Conservation (phyloP, 768 basidiomycete genomes). For the Auricularia sp. region DNA sequence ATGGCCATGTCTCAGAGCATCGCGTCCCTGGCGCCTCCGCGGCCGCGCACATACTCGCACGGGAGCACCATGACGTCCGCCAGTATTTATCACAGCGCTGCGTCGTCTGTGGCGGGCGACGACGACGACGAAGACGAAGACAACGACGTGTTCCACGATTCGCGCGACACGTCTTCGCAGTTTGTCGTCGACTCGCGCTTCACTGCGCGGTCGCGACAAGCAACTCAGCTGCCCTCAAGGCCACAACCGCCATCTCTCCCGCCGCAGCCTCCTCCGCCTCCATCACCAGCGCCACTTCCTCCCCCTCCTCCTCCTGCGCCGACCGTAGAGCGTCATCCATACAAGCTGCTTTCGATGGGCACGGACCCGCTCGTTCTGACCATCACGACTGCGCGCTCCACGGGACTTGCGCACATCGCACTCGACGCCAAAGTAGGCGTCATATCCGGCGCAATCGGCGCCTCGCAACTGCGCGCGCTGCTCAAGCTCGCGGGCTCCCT, state of each 20-base stretch:
- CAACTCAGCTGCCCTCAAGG: not conserved
- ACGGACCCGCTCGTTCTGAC: not conserved
- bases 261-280: not conserved
- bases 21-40: conserved; percentile 38
- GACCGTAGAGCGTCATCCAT: not conserved
- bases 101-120: not conserved
- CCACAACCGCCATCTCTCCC: not conserved
- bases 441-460: conserved; percentile 45
- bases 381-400: not conserved
- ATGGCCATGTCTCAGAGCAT: conserved; percentile 70
- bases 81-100: conserved; percentile 53
- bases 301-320: not conserved
- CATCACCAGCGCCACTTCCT: too few species aligned
- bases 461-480: conserved; percentile 46
- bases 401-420: conserved; percentile 16
- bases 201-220: not conserved
- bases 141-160: conserved; percentile 8
- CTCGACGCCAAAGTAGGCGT: conserved; percentile 38
- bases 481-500: conserved; percentile 21
- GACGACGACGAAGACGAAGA: not conserved
- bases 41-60: conserved; percentile 30
- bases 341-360: not conserved
- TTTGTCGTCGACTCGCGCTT: not conserved
- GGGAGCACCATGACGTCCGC: conserved; percentile 44
- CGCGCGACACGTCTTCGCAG: conserved; percentile 1